These are phyloP conservation scores for Apophysomyces ossiformis DNA, from an alignment of 371 early-diverging fungal genomes.

Conservation along the genomic window DNA sequence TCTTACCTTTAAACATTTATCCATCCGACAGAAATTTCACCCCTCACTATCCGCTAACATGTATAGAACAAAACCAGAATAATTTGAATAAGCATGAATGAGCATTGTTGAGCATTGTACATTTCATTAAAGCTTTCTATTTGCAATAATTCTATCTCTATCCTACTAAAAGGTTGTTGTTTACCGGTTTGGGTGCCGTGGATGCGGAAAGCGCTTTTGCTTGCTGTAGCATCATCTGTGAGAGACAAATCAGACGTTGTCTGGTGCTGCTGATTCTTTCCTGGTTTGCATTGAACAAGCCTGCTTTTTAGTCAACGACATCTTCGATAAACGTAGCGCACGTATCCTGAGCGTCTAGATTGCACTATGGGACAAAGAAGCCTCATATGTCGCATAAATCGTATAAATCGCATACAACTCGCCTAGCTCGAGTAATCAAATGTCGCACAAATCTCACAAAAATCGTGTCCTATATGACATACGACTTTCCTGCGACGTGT, in stretches of 20 bases:
- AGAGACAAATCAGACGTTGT: neutral
- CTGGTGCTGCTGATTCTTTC: neutral
- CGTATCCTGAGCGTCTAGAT: neutral
- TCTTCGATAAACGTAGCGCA: neutral
- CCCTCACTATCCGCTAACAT: neutral
- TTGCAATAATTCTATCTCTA: neutral
- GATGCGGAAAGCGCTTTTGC: slow-evolving; percentile 4
- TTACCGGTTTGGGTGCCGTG: neutral
- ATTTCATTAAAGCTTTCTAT: slow-evolving; percentile 1
- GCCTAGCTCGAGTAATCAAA: too few relatives aligned
- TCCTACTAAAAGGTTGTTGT: too few relatives aligned
- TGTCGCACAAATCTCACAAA: too few relatives aligned
- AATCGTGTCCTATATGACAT: too few relatives aligned
- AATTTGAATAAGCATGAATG: neutral
- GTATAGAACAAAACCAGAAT: neutral
- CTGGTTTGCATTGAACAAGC: neutral
- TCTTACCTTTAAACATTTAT: neutral
- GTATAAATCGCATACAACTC: too few relatives aligned
- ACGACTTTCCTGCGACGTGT: neutral
- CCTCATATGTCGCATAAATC: too few relatives aligned
- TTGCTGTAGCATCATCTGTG: slow-evolving; percentile 1
- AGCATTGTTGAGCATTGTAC: slow-evolving; percentile 10
- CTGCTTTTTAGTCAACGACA: neutral
- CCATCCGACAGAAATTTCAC: neutral
- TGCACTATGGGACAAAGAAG: neutral